These are phyloP conservation scores for Ascochyta rabiei DNA, from an alignment of 2,329 filamentous ascomycete genomes.

Conservation along the genomic window DNA sequence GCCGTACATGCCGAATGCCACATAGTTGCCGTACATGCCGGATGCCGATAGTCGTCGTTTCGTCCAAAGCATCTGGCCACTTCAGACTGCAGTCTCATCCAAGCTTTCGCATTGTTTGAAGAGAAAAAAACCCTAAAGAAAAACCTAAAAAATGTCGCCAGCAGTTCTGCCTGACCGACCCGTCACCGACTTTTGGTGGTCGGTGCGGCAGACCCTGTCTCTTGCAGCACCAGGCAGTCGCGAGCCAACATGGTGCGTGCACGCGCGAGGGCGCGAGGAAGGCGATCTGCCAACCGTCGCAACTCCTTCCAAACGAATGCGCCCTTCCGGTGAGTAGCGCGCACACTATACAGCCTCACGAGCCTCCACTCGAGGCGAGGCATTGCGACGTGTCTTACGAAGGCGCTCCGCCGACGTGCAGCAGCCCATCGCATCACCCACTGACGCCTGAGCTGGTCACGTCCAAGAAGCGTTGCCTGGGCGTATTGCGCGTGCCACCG, in stretches of 20 bases:
- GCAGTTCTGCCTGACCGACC: conserved; percentile 15
- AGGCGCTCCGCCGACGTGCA: conserved; percentile 16
- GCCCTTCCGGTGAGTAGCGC: conserved; percentile 21
- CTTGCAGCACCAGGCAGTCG: conserved; percentile 12
- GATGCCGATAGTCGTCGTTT: conserved; percentile 4
- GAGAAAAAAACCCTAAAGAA: too few relatives aligned
- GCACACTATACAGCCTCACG: conserved; percentile 11
- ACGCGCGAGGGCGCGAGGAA: conserved; percentile 6
- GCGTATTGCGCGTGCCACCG: conserved; percentile 13
- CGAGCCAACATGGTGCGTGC: conserved; percentile 8
- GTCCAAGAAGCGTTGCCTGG: conserved; percentile 6
- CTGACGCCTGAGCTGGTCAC: conserved; percentile 6
- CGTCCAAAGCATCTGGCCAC: not conserved
- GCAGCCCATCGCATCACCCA: conserved; percentile 10
- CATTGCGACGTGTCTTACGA: conserved; percentile 17
- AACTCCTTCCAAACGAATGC: conserved; percentile 20
- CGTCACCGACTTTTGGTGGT: conserved; percentile 15
- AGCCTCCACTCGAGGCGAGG: conserved; percentile 9
- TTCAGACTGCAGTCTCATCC: conserved; percentile 1
- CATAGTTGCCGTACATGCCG: conserved; percentile 9
- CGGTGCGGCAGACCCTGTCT: conserved; percentile 13
- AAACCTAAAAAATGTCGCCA: too few relatives aligned
- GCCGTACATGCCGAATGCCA: conserved; percentile 11
- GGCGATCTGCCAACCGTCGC: conserved; percentile 18
- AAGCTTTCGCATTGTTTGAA: conserved; percentile 9